Evolutionary conservation across 768 basidiomycete genomes (phyloP), one percentile per base, ranked within the genome.

Genomic region (Leccinum rimulosum): DNA sequence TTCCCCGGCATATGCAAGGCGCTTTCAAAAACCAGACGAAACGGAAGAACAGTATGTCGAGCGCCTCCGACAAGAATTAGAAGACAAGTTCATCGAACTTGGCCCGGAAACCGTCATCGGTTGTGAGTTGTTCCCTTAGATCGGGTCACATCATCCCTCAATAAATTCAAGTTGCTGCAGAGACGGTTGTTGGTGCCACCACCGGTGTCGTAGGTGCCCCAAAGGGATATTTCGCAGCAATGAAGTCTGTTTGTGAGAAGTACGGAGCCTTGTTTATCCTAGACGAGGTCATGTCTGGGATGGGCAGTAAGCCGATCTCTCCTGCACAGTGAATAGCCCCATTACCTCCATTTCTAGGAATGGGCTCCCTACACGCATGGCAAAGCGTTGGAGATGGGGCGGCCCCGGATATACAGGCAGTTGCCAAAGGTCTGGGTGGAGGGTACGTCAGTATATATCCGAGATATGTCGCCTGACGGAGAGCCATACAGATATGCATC

Each of bases 281-380:
- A 36, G 94, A 96, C 66, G 94, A 95, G 74, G 89, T 94, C 50
- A 94, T 95, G 93, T 85, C 87, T 68, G 92, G 92, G 48, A 93
- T 94, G 88, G 91, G 93, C 58, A 84, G 92, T 88, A 69, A 74
- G 89, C 79, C 40, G 35, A 54, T 43, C 27, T 56, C 50, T 17
- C n/a, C 54, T 50, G 27, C 38, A 27, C 6, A 15, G 15, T 30
- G n/a, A 49, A 33, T 11, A 27, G 14, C 45, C n/a, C 36, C 53
- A 50, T 54, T 30, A 54, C 45, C 12, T 8, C 11, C 43, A 54
- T 33, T 48, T 8, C 25, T 61, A 92, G 89, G 91, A 30, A 91
- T 94, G 85, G 93, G 93, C 3, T 91, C 89, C 8, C 68, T 92
- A 48, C 93, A 95, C 67, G 89, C 84, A 19, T 95, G 93, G 93